A percentile compares a stretch with the other conserved stretches of the same genome.
These are phyloP conservation scores for Trichoderma virens DNA, from an alignment of 495 filamentous ascomycete species.

Conservation along the genomic window DNA sequence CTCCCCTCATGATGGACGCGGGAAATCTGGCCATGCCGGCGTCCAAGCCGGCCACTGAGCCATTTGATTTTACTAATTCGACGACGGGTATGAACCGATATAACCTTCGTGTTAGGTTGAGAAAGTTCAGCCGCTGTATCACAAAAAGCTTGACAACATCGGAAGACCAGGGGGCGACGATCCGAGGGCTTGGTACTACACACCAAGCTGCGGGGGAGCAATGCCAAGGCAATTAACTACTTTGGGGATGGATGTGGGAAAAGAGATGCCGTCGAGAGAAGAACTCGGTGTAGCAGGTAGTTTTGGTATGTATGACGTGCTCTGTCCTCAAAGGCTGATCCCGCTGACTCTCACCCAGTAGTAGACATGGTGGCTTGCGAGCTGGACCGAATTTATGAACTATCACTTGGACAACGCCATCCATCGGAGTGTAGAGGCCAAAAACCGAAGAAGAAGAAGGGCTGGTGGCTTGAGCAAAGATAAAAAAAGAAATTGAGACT, in stretches of 20 bases:
- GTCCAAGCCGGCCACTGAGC: not conserved
- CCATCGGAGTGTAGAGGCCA: not conserved
- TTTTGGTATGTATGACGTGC: conserved; percentile 2
- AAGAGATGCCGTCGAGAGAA: not conserved
- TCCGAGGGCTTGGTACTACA: conserved; percentile 1
- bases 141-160: not conserved
- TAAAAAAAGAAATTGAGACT: not conserved
- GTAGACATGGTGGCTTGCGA: not conserved
- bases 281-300: not conserved
- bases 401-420: not conserved
- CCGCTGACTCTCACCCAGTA: not conserved
- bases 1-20: not conserved
- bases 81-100: not conserved
- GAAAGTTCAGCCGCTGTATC: not conserved
- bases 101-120: not conserved
- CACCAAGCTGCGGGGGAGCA: not conserved
- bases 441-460: not conserved
- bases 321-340: not conserved
- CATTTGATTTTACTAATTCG: not conserved
- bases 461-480: not conserved
- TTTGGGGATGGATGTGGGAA: not conserved
- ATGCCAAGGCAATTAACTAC: not conserved
- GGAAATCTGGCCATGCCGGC: not conserved
- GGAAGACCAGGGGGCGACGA: not conserved
- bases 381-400: not conserved